phyloP scores from a whole-genome alignment of 371 early-diverging fungal genomes.

The Mucor saturninus region DNA sequence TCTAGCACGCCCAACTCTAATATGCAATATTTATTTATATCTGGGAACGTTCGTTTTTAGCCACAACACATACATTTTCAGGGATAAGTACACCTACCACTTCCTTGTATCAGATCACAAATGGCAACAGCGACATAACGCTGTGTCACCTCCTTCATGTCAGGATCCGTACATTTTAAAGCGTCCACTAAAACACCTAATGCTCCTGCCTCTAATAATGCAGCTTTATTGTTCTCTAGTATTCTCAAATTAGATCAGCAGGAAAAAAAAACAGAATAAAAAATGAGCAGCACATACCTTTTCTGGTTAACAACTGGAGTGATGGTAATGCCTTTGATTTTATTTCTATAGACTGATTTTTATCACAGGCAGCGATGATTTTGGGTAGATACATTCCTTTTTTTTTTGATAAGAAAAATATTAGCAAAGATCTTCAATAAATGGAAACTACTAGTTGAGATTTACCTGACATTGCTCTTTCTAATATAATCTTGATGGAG shows the following conservation, averaged over 20 bases:
- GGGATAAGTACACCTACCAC: constrained; percentile 41
- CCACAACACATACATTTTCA: not conserved
- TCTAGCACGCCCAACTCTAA: constrained; percentile 68
- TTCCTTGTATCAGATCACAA: constrained; percentile 70
- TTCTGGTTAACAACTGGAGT: constrained; percentile 72
- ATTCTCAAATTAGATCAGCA: not conserved
- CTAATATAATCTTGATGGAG: constrained; percentile 67
- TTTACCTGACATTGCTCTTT: constrained; percentile 70
- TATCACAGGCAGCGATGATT: constrained; percentile 56
- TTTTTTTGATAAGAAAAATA: not conserved
- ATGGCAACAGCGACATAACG: constrained; percentile 75
- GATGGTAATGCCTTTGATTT: constrained; percentile 67
- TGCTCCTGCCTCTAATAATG: constrained; percentile 64
- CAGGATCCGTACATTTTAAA: constrained; percentile 53
- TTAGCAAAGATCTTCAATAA: not conserved
- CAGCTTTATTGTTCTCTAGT: constrained; percentile 62
- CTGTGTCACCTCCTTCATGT: constrained; percentile 63
- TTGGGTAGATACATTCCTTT: constrained; percentile 48
- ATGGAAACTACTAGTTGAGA: not conserved
- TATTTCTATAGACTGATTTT: constrained; percentile 51
- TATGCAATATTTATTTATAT: constrained; percentile 56
- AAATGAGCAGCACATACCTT: constrained; percentile 45
- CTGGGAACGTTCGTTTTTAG: constrained; percentile 29
- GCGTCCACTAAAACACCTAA: constrained; percentile 66
- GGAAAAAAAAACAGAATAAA: no score